phyloP scores from a whole-genome alignment of 257 asterid species.

The Knoxia roxburghii region DNA sequence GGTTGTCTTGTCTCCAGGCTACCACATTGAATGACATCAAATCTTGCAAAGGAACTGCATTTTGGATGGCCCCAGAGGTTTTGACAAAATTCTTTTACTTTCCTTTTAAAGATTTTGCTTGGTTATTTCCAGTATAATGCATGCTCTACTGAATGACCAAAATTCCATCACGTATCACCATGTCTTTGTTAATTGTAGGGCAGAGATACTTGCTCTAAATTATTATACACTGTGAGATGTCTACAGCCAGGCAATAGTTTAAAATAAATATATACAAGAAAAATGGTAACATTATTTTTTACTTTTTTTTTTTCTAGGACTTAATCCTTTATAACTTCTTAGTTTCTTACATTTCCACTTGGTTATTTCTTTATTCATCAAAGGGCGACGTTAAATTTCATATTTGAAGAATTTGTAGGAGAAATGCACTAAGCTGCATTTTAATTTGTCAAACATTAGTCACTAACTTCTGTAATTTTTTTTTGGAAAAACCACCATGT shows the following conservation, averaged over 20 bases:
- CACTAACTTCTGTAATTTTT: neutral
- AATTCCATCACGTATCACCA: neutral
- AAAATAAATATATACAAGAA: neutral
- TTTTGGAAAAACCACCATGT: neutral
- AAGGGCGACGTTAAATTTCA: too few relatives aligned
- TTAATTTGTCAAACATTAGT: neutral
- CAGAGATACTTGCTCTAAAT: neutral
- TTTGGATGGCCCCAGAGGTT: conserved; percentile 99
- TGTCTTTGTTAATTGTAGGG: neutral
- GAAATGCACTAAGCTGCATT: too few relatives aligned
- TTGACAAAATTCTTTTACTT: conserved; percentile 11
- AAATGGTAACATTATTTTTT: too few relatives aligned
- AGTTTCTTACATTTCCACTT: neutral
- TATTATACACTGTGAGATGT: neutral
- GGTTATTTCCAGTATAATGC: neutral
- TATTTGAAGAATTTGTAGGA: too few relatives aligned
- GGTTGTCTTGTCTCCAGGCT: conserved; percentile 46
- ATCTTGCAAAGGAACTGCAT: conserved; percentile 94
- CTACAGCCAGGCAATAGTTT: too few relatives aligned
- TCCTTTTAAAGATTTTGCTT: neutral
- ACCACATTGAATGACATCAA: conserved; percentile 70
- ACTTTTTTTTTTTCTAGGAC: neutral
- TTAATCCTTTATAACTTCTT: neutral
- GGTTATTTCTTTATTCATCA: neutral
- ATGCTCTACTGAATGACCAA: neutral